phyloP scores from a whole-genome alignment of 345 rosid species.

The Salix caprea region DNA sequence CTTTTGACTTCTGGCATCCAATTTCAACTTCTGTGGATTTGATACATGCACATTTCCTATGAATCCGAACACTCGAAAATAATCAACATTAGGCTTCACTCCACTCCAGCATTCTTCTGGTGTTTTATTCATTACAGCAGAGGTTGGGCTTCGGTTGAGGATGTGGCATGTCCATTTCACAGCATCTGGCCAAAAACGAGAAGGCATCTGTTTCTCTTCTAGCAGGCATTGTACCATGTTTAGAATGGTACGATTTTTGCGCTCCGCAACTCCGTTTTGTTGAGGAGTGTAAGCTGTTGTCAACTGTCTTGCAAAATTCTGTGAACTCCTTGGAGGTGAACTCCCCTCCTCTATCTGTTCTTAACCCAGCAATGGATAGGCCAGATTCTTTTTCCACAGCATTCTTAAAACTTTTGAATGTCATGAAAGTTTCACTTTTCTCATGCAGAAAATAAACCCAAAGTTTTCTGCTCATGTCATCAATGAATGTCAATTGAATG shows the following conservation, averaged over 20 bases:
- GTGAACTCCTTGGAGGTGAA: background rate
- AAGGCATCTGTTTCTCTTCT: background rate
- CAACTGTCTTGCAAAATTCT: background rate
- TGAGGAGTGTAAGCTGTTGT: background rate
- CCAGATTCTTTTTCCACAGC: background rate
- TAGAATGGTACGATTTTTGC: background rate
- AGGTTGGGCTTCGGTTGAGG: background rate
- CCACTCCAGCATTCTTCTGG: background rate
- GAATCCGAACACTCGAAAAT: background rate
- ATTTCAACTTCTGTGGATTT: background rate
- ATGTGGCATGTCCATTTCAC: background rate
- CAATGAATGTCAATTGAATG: no score
- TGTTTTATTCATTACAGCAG: background rate
- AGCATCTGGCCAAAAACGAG: background rate
- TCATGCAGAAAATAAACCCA: slow-evolving; percentile 1
- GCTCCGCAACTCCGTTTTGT: no score
- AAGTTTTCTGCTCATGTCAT: background rate
- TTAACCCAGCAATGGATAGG: background rate
- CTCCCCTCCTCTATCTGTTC: background rate
- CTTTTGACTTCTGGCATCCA: background rate
- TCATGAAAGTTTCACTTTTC: background rate
- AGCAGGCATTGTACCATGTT: background rate
- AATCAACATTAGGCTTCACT: background rate
- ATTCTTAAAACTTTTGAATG: background rate
- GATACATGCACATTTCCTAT: background rate